Evolutionary conservation across 2,329 filamentous ascomycete species (phyloP), one percentile per base, ranked within the genome.

Genomic region (Basipetospora chlamydospora): DNA sequence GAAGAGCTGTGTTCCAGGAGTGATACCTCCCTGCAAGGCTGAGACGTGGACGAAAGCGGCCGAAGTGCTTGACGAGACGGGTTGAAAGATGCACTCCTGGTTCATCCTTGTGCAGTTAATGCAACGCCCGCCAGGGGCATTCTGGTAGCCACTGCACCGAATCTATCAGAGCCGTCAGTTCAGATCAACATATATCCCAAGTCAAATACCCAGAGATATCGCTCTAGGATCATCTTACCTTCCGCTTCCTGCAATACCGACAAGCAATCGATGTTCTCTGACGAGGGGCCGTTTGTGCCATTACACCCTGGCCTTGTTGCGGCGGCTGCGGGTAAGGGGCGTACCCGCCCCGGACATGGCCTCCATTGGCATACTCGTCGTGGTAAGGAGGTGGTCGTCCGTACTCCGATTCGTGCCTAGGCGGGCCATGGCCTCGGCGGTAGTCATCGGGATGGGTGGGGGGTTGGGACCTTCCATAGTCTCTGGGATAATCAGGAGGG

Each of bases 51-150:
- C 67, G 42, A 74, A 74, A 1, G 70, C 69, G 1, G 69, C 70
- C 5, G 66, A 67, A 26, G 64, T 63, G 9, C 67, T 65, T 0
- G 64, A 67, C 4, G 66, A 71, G 1, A 74, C 70, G 0, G 70
- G 70, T 46, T 74, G 70, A 41, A 75, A 74, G 11, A 74, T 62
- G 41, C 70, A 75, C 42, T 75, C 70, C 44, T 74, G 71, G 33
- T 70, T 70, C 55, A 73, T 72, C 42, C 72, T 69, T 26, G 70
- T 67, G 46, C 70, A 75, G 45, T 74, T 75, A 38, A 69, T 64
- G 44, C 70, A 75, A 43, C 73, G 72, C 9, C 70, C 70, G 15
- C 70, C 70, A 0, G 66, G 65, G 0, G 67, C 69, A 42, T 68
- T 72, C 40, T 70, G 64, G 43, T 73, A 73, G 20, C 70, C 70